Conservation (phyloP, 2,329 filamentous ascomycete species). For the Venturia pyrina region DNA sequence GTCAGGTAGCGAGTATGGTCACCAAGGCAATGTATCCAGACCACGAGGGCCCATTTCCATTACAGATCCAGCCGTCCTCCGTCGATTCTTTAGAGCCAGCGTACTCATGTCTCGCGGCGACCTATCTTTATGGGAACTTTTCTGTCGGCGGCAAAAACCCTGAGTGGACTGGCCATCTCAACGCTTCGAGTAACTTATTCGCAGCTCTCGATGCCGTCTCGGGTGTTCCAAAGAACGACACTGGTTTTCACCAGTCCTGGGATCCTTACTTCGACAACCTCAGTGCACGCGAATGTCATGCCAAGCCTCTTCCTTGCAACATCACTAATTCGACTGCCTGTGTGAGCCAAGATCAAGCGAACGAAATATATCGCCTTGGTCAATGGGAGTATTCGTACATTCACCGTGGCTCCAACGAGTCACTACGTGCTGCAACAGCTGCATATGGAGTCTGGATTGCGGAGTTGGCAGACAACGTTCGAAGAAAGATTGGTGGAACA, state of each 20-base stretch:
- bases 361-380: conserved; percentile 65
- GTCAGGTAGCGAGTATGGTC: conserved; percentile 68
- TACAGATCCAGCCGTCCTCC: conserved; percentile 40
- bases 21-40: conserved; percentile 57
- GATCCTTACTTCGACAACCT: conserved; percentile 85
- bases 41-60: conserved; percentile 21
- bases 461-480: conserved; percentile 58
- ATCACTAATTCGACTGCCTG: conserved; percentile 32
- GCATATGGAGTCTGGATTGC: conserved; percentile 65
- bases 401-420: conserved; percentile 56
- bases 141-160: conserved; percentile 34
- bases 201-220: conserved; percentile 55
- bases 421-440: conserved; percentile 51
- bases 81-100: conserved; percentile 66
- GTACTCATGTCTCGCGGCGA: conserved; percentile 53
- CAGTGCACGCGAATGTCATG: conserved; percentile 67
- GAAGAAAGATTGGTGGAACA: conserved; percentile 38
- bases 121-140: conserved; percentile 33
- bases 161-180: conserved; percentile 56
- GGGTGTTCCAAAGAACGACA: conserved; percentile 46
- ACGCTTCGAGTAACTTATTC: conserved; percentile 46
- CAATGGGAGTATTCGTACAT: conserved; percentile 74
- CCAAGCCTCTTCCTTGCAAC: conserved; percentile 58
- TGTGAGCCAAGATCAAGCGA: conserved; percentile 50
- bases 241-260: conserved; percentile 58